phyloP scores from a whole-genome alignment of 2,329 filamentous ascomycete species.

The Penicillium sp. region DNA sequence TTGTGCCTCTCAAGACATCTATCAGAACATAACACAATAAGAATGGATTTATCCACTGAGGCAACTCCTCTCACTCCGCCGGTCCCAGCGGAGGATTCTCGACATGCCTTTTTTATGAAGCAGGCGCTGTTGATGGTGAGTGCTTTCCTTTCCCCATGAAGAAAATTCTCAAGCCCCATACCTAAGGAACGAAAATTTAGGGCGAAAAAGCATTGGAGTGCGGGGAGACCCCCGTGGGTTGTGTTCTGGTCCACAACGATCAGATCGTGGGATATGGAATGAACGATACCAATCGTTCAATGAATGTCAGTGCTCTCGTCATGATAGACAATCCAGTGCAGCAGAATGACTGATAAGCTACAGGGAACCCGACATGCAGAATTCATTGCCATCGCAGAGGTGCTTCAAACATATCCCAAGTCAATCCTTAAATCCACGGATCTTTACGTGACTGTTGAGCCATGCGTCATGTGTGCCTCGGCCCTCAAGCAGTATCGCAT shows the following conservation, averaged over 20 bases:
- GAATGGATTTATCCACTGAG: not conserved
- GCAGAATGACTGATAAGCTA: conserved; percentile 39
- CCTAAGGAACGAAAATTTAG: conserved; percentile 46
- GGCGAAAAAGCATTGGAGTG: conserved; percentile 79
- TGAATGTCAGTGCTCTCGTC: conserved; percentile 53
- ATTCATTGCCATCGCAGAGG: conserved; percentile 77
- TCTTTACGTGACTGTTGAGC: conserved; percentile 96
- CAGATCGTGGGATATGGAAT: conserved; percentile 84
- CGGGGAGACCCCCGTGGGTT: conserved; percentile 95
- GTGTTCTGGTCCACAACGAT: conserved; percentile 81
- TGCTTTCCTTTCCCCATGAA: not conserved
- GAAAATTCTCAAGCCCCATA: not conserved
- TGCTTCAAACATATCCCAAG: conserved; percentile 64
- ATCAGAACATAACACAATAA: not conserved
- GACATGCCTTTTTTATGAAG: conserved; percentile 70
- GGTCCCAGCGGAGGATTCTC: conserved; percentile 19
- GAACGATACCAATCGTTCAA: conserved; percentile 93
- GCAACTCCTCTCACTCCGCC: not conserved
- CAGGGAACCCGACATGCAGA: conserved; percentile 93
- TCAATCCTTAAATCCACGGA: conserved; percentile 70
- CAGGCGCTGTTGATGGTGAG: conserved; percentile 82
- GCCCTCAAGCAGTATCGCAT: conserved; percentile 86
- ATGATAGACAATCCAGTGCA: not conserved
- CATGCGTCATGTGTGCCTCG: conserved; percentile 98
- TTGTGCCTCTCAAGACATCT: not conserved